Percentiles rank a stretch among this genome's conserved stretches.
These are phyloP conservation scores for Aspergillus costaricaensis DNA, from an alignment of 2,329 filamentous ascomycete genomes.

Conservation along the genomic window DNA sequence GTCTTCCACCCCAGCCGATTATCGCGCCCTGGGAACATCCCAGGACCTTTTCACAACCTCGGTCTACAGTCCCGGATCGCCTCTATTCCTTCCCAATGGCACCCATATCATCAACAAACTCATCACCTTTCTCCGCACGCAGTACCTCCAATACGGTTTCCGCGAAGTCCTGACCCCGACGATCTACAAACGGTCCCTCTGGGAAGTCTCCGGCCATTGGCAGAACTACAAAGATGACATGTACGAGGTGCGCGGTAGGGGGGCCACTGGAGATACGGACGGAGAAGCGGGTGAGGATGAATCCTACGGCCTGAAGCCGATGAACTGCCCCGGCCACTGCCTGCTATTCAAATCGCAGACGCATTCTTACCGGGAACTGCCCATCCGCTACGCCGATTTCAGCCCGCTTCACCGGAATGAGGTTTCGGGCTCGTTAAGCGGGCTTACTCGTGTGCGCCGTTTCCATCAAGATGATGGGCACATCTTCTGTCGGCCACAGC, in stretches of 20 bases:
- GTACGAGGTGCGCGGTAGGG: conserved; percentile 70
- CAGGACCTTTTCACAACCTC: conserved; percentile 81
- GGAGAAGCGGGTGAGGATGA: conserved; percentile 60
- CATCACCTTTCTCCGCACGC: conserved; percentile 75
- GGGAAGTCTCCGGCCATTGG: conserved; percentile 83
- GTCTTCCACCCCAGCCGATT: conserved; percentile 48
- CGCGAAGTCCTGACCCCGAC: conserved; percentile 86
- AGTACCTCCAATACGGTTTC: conserved; percentile 83
- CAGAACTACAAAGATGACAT: conserved; percentile 91
- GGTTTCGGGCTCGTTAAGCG: conserved; percentile 76
- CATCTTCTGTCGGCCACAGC: conserved; percentile 79
- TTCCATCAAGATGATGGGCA: conserved; percentile 92
- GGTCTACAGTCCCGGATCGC: conserved; percentile 78
- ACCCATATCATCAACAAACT: conserved; percentile 82
- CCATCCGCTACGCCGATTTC: conserved; percentile 84
- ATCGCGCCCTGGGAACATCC: conserved; percentile 51
- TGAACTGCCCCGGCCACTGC: conserved; percentile 92
- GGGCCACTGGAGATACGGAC: conserved; percentile 47
- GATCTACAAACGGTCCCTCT: conserved; percentile 86
- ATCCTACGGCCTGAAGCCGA: conserved; percentile 83
- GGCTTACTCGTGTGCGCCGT: conserved; percentile 77
- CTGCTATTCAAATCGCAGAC: conserved; percentile 74
- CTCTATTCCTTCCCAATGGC: conserved; percentile 80
- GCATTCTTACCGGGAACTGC: conserved; percentile 77
- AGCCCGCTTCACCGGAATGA: conserved; percentile 86